Percentiles rank a stretch among this genome's conserved stretches.
These are phyloP conservation scores for Phoma sp. DNA, from an alignment of 2,329 filamentous ascomycete species.

Conservation along the genomic window DNA sequence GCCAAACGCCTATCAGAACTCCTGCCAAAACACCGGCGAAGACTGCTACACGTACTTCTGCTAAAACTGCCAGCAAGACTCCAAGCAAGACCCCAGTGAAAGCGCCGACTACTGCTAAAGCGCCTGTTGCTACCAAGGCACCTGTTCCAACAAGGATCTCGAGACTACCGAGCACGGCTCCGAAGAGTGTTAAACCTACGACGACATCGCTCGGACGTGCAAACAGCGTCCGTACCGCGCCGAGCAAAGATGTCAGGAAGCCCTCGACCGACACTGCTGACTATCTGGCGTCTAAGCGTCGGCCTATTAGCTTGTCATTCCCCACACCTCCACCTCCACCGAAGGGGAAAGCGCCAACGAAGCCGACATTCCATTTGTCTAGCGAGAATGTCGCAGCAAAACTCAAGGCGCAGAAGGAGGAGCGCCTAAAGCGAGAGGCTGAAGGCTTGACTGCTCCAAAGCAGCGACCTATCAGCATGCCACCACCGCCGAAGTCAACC, in stretches of 20 bases:
- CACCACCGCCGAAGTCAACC: slow-evolving; percentile 56
- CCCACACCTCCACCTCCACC: slow-evolving; percentile 54
- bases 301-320: slow-evolving; percentile 57
- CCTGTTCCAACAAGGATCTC: slow-evolving; percentile 30
- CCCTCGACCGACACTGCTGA: slow-evolving; percentile 39
- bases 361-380: slow-evolving; percentile 58
- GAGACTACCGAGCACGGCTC: slow-evolving; percentile 31
- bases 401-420: slow-evolving; percentile 59
- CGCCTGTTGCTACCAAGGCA: neutral
- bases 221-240: slow-evolving; percentile 34
- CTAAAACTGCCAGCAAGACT: neutral
- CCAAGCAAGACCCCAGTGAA: neutral
- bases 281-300: slow-evolving; percentile 53
- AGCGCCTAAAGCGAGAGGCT: slow-evolving; percentile 54
- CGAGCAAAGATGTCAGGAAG: slow-evolving; percentile 30
- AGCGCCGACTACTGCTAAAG: neutral
- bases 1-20: slow-evolving; percentile 1
- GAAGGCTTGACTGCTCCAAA: slow-evolving; percentile 36
- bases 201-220: slow-evolving; percentile 34
- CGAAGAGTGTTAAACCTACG: slow-evolving; percentile 39
- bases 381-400: slow-evolving; percentile 61
- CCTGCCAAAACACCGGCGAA: neutral
- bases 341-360: slow-evolving; percentile 59
- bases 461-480: slow-evolving; percentile 54
- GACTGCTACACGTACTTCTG: neutral